Conservation (phyloP, 2,329 filamentous ascomycete species). For the Pseudogymnoascus sp. region DNA sequence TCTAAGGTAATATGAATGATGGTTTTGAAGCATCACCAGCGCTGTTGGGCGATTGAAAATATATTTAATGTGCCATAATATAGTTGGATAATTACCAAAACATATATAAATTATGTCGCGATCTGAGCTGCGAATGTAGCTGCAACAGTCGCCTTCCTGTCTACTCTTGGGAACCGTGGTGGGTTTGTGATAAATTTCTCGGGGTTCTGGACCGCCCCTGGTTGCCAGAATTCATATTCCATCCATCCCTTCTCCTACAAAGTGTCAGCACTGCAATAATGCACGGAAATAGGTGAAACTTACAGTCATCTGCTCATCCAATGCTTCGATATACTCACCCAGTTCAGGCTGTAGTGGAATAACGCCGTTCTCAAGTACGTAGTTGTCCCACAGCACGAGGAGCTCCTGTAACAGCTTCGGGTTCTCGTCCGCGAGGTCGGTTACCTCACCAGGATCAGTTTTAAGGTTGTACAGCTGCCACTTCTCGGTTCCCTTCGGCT, state of each 20-base stretch:
- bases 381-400: constrained; percentile 49
- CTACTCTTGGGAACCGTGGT: not conserved
- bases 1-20: not conserved
- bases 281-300: not conserved
- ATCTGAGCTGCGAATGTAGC: not conserved
- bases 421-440: constrained; percentile 36
- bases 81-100: not conserved
- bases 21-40: not conserved
- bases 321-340: constrained; percentile 51
- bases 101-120: not conserved
- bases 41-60: not conserved
- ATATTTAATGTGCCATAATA: not conserved
- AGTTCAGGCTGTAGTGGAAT: constrained; percentile 52
- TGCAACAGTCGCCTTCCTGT: not conserved
- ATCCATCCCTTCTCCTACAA: constrained; percentile 52
- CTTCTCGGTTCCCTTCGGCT: constrained; percentile 45
- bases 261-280: not conserved
- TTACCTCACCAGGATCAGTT: constrained; percentile 44
- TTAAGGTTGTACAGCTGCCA: constrained; percentile 52
- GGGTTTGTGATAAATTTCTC: constrained; percentile 10
- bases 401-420: constrained; percentile 40
- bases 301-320: constrained; percentile 53
- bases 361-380: constrained; percentile 52
- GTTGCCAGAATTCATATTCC: constrained; percentile 58
- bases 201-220: constrained; percentile 32